Evolutionary conservation across 148 eudicot genomes (phyloP).

Genomic region (Euryodendron excelsum): DNA sequence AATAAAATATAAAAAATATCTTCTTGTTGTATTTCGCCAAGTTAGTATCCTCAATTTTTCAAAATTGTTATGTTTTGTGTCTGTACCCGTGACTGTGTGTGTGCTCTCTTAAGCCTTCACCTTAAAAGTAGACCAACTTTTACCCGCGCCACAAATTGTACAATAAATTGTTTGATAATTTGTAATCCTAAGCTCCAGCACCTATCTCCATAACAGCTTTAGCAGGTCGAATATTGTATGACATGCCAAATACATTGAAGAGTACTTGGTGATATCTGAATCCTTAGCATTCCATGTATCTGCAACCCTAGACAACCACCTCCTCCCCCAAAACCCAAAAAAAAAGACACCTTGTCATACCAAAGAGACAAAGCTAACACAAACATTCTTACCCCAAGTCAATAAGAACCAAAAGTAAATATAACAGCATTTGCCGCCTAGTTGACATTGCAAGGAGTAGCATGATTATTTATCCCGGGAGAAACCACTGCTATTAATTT

Average conservation of each 20-base stretch:
- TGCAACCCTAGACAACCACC: not conserved
- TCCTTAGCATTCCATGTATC: too few species aligned
- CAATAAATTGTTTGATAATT: not conserved
- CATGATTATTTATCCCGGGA: not conserved
- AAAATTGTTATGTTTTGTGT: too few species aligned
- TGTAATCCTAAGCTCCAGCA: not conserved
- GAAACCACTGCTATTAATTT: not conserved
- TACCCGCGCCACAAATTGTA: not conserved
- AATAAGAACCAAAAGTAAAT: conserved; percentile 86
- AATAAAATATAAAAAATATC: too few species aligned
- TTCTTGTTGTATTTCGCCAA: too few species aligned
- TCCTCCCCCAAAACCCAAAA: not conserved
- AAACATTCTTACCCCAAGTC: conserved; percentile 66
- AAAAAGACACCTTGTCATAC: not conserved
- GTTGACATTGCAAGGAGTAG: not conserved
- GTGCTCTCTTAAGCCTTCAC: too few species aligned
- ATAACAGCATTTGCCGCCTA: conserved; percentile 68
- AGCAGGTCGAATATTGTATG: not conserved
- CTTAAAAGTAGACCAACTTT: too few species aligned
- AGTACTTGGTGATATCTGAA: not conserved
- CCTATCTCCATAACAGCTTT: not conserved
- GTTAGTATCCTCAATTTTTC: too few species aligned
- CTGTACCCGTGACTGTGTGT: too few species aligned
- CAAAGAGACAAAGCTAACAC: not conserved
- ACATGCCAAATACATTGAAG: not conserved